Conservation (phyloP, 331 rosid species). For the Stylosanthes scabra region DNA sequence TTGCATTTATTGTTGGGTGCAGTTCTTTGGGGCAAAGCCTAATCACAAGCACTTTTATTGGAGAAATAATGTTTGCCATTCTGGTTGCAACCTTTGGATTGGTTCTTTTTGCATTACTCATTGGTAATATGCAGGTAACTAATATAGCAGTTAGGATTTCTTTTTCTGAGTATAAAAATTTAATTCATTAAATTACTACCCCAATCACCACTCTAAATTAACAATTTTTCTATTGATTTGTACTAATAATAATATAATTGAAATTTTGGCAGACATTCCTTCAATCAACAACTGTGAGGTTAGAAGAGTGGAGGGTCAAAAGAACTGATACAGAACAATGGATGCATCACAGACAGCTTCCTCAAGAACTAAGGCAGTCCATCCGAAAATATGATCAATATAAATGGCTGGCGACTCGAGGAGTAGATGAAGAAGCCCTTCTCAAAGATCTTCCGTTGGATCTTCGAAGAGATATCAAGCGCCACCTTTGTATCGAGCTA, state of each 20-base stretch:
- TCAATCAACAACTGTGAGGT: constrained; percentile 80
- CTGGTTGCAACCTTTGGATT: constrained; percentile 78
- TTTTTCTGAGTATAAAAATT: too few species aligned
- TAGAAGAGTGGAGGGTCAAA: constrained; percentile 93
- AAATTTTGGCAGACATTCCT: constrained; percentile 65
- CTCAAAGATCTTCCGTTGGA: constrained; percentile 80
- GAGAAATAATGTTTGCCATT: constrained; percentile 83
- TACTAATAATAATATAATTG: constrained; percentile 16
- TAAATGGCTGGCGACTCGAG: constrained; percentile 87
- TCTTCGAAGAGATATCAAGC: constrained; percentile 87
- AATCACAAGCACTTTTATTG: constrained; percentile 73
- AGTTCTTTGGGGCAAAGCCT: constrained; percentile 87
- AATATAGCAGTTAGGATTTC: neutral
- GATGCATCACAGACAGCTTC: constrained; percentile 93
- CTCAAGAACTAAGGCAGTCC: constrained; percentile 67
- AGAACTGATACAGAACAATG: constrained; percentile 92
- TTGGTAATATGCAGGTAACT: constrained; percentile 94
- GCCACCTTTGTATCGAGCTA: constrained; percentile 90
- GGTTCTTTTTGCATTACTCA: constrained; percentile 87
- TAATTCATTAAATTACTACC: too few species aligned
- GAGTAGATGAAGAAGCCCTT: constrained; percentile 83
- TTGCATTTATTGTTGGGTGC: constrained; percentile 36
- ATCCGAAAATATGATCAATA: constrained; percentile 85
- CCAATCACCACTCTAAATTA: too few species aligned
- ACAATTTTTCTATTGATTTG: neutral